A percentile compares a stretch with the other conserved stretches of the same genome.
Evolutionary conservation across 2,329 filamentous ascomycete species (phyloP).

Genomic region (Beauveria sp.): DNA sequence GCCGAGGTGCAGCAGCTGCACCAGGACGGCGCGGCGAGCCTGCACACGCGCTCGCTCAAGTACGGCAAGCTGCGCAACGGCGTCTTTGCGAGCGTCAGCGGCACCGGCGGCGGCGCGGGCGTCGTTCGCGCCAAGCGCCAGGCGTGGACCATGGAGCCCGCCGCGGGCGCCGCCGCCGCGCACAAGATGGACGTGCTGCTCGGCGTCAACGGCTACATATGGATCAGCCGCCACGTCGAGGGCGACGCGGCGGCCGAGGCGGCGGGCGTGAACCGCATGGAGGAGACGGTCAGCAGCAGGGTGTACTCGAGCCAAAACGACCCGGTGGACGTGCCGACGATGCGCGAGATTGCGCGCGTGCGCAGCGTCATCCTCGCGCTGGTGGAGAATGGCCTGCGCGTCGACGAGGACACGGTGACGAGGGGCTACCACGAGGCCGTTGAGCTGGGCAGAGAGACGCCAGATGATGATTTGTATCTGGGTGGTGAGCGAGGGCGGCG

Average conservation of each 20-base stretch:
- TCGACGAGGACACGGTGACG: slow-evolving; percentile 85
- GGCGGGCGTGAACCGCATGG: slow-evolving; percentile 71
- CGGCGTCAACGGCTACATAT: slow-evolving; percentile 95
- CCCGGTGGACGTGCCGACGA: slow-evolving; percentile 64
- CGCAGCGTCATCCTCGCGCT: slow-evolving; percentile 74
- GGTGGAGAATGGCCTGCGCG: slow-evolving; percentile 71
- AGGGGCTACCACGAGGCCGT: slow-evolving; percentile 75
- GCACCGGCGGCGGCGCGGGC: slow-evolving; percentile 77
- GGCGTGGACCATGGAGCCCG: slow-evolving; percentile 67
- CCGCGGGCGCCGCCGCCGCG: slow-evolving; percentile 25
- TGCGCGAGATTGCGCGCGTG: slow-evolving; percentile 81
- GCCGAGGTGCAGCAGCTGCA: slow-evolving; percentile 91
- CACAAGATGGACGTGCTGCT: slow-evolving; percentile 76
- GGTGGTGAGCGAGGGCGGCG: slow-evolving; percentile 49
- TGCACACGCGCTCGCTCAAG: slow-evolving; percentile 85
- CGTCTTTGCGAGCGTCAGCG: slow-evolving; percentile 74
- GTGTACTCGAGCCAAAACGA: slow-evolving; percentile 97
- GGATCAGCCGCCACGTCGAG: slow-evolving; percentile 79
- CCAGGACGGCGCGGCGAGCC: slow-evolving; percentile 72
- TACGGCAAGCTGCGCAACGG: slow-evolving; percentile 96
- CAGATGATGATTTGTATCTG: slow-evolving; percentile 52
- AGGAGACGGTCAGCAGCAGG: slow-evolving; percentile 75
- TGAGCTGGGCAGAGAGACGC: slow-evolving; percentile 59
- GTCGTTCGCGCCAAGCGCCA: slow-evolving; percentile 80
- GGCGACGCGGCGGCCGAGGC: slow-evolving; percentile 42